Evolutionary conservation across 805 yeast species (phyloP).

Genomic region (Kodamaea laetipori): DNA sequence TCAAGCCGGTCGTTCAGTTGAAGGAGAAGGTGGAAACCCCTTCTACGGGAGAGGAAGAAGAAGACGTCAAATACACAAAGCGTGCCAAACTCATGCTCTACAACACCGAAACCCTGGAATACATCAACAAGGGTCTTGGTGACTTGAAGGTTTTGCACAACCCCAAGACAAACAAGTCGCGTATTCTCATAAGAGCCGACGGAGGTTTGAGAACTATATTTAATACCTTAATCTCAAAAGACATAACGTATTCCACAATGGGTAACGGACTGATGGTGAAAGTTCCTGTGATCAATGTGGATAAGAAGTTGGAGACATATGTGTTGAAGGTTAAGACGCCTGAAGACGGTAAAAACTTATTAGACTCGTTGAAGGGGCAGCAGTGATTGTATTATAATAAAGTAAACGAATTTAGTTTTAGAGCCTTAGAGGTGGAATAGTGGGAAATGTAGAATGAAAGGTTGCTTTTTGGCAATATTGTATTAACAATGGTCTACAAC

Average conservation of each 20-base stretch:
- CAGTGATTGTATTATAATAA: constrained; percentile 4
- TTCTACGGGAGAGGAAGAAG: constrained; percentile 83
- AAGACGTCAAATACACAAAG: constrained; percentile 61
- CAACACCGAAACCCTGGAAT: constrained; percentile 52
- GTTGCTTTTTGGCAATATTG: no score
- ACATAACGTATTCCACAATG: constrained; percentile 58
- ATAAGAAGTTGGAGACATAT: constrained; percentile 62
- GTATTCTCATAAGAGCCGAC: constrained; percentile 83
- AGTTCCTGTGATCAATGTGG: constrained; percentile 59
- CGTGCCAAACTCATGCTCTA: constrained; percentile 71
- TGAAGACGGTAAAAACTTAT: constrained; percentile 62
- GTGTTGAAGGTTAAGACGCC: constrained; percentile 75
- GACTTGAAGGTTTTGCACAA: constrained; percentile 72
- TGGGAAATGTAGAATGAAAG: no score
- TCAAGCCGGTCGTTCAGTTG: constrained; percentile 38
- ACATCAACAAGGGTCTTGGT: constrained; percentile 75
- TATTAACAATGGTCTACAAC: no score
- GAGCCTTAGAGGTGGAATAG: not conserved
- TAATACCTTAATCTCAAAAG: constrained; percentile 61
- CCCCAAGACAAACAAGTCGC: constrained; percentile 58
- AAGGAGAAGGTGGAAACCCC: constrained; percentile 50
- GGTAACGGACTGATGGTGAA: constrained; percentile 69
- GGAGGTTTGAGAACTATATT: constrained; percentile 80
- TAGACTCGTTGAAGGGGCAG: constrained; percentile 30
- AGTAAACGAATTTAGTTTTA: no score